These are phyloP conservation scores for Sporisorium scitamineum DNA, from an alignment of 1,284 basidiomycete genomes.

Conservation along the genomic window DNA sequence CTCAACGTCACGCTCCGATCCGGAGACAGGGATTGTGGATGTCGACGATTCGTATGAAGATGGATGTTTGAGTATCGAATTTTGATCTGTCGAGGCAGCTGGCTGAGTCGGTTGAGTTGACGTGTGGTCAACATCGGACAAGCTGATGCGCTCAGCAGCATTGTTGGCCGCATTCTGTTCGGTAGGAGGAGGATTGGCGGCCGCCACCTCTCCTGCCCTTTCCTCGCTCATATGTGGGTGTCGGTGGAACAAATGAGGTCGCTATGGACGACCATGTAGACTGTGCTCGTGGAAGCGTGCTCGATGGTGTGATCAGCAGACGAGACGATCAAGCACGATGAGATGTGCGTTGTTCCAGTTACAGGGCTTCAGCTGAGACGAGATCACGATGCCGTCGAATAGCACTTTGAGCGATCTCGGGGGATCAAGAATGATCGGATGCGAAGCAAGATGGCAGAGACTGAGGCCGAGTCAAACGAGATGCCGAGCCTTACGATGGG, in stretches of 20 bases:
- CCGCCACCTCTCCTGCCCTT: slow-evolving; percentile 34
- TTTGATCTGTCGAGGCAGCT: not conserved
- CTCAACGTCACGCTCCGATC: slow-evolving; percentile 40
- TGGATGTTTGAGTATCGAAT: not conserved
- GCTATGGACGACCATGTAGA: slow-evolving; percentile 15
- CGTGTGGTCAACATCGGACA: not conserved
- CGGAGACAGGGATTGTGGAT: slow-evolving; percentile 20
- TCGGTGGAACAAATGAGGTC: not conserved
- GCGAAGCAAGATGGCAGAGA: not conserved
- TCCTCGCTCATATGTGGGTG: slow-evolving; percentile 39
- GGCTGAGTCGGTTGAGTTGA: not conserved
- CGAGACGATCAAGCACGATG: not conserved
- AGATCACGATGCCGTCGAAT: not conserved
- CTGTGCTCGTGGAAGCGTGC: not conserved
- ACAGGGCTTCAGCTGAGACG: not conserved
- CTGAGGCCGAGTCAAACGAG: slow-evolving; percentile 5
- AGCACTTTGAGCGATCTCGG: not conserved
- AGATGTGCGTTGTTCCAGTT: not conserved
- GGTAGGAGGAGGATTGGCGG: slow-evolving; percentile 27
- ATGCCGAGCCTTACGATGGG: not conserved
- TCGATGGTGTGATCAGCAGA: not conserved
- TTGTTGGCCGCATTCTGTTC: slow-evolving; percentile 12
- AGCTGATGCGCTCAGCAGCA: slow-evolving; percentile 2
- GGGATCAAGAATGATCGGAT: not conserved
- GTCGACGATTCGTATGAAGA: not conserved